phyloP scores from a whole-genome alignment of 306 rosid species.

The Acacia melanoxylon region DNA sequence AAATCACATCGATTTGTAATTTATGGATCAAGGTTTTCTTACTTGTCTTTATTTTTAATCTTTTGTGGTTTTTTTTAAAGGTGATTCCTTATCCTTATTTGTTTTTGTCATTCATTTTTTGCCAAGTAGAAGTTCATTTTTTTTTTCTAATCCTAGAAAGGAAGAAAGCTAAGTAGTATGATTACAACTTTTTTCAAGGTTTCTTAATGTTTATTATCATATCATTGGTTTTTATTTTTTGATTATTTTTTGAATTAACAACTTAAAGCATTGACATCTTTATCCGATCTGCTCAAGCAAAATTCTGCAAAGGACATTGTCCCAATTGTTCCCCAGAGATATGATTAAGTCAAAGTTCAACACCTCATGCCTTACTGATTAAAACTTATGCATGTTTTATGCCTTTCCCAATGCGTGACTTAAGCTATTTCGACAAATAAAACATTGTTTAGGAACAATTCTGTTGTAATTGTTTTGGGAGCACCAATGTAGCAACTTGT shows the following conservation, averaged over 20 bases:
- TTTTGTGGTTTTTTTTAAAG: neutral
- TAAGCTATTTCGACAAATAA: constrained; percentile 23
- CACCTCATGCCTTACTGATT: constrained; percentile 6
- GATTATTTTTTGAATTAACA: constrained; percentile 33
- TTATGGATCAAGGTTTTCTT: neutral
- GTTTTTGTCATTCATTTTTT: neutral
- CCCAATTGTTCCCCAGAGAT: constrained; percentile 89
- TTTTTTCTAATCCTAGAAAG: neutral
- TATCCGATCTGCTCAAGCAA: constrained; percentile 68
- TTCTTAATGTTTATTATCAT: constrained; percentile 23
- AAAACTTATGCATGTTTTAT: constrained; percentile 28
- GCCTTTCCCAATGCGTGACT: constrained; percentile 10
- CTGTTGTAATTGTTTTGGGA: constrained; percentile 18
- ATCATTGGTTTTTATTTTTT: constrained; percentile 28
- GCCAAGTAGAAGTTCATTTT: neutral
- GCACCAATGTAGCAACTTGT: neutral
- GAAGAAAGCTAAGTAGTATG: neutral
- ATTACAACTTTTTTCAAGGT: neutral
- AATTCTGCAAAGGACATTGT: constrained; percentile 66
- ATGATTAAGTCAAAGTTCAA: neutral
- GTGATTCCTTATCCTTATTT: neutral
- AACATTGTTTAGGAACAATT: constrained; percentile 8
- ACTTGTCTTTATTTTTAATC: neutral
- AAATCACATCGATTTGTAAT: neutral
- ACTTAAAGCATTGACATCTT: constrained; percentile 86